These are phyloP conservation scores for Yarrowia yakushimensis DNA, from an alignment of 805 yeast species.

Conservation along the genomic window DNA sequence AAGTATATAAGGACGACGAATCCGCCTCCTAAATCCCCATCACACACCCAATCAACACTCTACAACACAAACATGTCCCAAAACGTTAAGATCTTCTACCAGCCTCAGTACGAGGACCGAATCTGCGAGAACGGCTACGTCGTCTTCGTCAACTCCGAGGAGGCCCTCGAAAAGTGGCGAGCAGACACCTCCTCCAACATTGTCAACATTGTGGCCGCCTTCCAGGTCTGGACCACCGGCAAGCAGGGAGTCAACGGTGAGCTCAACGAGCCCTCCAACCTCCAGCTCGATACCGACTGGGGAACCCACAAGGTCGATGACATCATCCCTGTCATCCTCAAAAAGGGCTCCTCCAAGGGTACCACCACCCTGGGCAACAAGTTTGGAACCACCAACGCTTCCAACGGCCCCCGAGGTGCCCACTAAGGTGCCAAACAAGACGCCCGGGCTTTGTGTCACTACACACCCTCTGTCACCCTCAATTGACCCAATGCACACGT, in stretches of 20 bases:
- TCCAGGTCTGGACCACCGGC: conserved; percentile 25
- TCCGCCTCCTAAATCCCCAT: background rate
- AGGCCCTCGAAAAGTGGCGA: conserved; percentile 4
- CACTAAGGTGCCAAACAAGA: conserved; percentile 17
- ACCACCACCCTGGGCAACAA: background rate
- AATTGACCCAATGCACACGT: background rate
- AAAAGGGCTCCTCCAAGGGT: conserved; percentile 5
- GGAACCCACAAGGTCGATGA: conserved; percentile 25
- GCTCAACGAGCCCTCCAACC: conserved; percentile 25
- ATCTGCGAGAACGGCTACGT: conserved; percentile 25
- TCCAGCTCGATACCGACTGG: conserved; percentile 25
- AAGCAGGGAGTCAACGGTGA: conserved; percentile 21
- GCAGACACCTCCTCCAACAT: conserved; percentile 9
- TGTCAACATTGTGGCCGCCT: conserved; percentile 19
- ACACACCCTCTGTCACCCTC: too few species aligned
- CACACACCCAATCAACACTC: background rate
- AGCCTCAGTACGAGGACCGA: conserved; percentile 26
- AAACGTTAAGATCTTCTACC: conserved; percentile 23
- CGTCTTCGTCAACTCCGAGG: conserved; percentile 22
- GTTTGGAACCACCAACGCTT: conserved; percentile 23
- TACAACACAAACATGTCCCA: conserved; percentile 13
- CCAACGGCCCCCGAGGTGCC: conserved; percentile 20
- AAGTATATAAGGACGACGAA: background rate
- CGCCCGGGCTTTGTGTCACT: too few species aligned
- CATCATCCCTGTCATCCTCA: conserved; percentile 15